Percentiles rank a stretch among this genome's conserved stretches.
Conservation (phyloP, 176 grass and related monocot species). For the Paspalum vaginatum region DNA sequence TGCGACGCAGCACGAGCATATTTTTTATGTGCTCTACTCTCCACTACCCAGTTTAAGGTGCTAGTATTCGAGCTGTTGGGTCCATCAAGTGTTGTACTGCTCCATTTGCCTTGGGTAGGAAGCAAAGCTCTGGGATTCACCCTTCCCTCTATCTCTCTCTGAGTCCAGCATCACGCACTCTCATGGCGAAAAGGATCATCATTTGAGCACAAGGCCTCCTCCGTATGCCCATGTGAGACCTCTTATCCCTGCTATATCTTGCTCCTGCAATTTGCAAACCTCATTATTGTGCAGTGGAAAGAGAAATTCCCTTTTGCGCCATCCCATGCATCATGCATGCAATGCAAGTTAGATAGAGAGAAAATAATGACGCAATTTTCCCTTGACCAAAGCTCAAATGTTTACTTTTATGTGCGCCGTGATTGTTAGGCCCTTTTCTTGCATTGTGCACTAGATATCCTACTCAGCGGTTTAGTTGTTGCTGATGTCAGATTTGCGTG, state of each 20-base stretch:
- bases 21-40: slow-evolving; percentile 59
- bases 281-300: slow-evolving; percentile 59
- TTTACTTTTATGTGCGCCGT: slow-evolving; percentile 20
- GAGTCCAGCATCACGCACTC: slow-evolving; percentile 51
- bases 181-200: slow-evolving; percentile 91
- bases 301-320: slow-evolving; percentile 51
- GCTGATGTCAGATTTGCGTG: slow-evolving; percentile 6
- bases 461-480: slow-evolving; percentile 8
- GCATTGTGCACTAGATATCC: neutral
- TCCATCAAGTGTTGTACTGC: slow-evolving; percentile 89
- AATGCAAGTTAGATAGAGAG: slow-evolving; percentile 29
- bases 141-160: slow-evolving; percentile 33
- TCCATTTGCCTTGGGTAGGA: slow-evolving; percentile 91
- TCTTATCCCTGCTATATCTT: slow-evolving; percentile 47
- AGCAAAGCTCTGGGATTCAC: slow-evolving; percentile 82
- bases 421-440: slow-evolving; percentile 12
- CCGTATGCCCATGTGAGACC: slow-evolving; percentile 77
- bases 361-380: neutral
- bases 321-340: slow-evolving; percentile 60
- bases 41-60: slow-evolving; percentile 30
- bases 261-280: slow-evolving; percentile 52
- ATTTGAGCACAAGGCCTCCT: slow-evolving; percentile 72
- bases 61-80: slow-evolving; percentile 47
- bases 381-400: slow-evolving; percentile 10
- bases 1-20: slow-evolving; percentile 52